These are phyloP conservation scores for Adansonia grandidieri DNA, from an alignment of 441 rosid species.

Conservation along the genomic window DNA sequence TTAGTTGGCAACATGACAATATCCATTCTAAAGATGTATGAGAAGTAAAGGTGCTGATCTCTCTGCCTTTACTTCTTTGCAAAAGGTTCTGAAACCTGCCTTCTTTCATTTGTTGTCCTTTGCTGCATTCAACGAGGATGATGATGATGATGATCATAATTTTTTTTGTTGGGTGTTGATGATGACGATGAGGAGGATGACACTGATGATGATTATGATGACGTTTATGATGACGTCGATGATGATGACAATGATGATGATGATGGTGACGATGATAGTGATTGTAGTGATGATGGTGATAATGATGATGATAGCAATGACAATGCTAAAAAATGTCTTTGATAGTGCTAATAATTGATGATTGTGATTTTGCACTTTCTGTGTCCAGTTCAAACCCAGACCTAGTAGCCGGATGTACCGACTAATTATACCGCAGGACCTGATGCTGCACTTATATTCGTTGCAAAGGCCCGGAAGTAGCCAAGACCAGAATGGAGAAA, in stretches of 20 bases:
- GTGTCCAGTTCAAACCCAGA: conserved; percentile 62
- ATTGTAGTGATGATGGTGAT: conserved; percentile 14
- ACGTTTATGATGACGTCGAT: conserved; percentile 28
- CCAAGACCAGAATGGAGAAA: conserved; percentile 43
- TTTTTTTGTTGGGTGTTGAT: conserved; percentile 7
- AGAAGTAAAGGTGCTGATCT: conserved; percentile 52
- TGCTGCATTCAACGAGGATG: conserved; percentile 6
- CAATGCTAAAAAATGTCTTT: conserved; percentile 22
- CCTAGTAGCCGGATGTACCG: conserved; percentile 60
- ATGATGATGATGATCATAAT: neutral
- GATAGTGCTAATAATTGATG: conserved; percentile 31
- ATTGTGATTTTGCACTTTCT: conserved; percentile 49
- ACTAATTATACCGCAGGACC: conserved; percentile 55
- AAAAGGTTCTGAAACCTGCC: conserved; percentile 43
- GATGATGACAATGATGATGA: conserved; percentile 21
- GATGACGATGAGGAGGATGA: conserved; percentile 29
- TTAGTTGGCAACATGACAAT: conserved; percentile 20
- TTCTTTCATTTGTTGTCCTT: conserved; percentile 36
- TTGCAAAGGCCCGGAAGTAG: conserved; percentile 44
- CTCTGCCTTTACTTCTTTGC: conserved; percentile 54
- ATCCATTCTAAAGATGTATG: conserved; percentile 22
- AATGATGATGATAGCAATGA: conserved; percentile 19
- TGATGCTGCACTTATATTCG: conserved; percentile 67
- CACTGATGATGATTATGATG: conserved; percentile 31
- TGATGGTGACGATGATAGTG: conserved; percentile 24